Percentiles rank a stretch among this genome's conserved stretches.
Evolutionary conservation across 495 filamentous ascomycete genomes (phyloP).

Genomic region (Podospora comata): DNA sequence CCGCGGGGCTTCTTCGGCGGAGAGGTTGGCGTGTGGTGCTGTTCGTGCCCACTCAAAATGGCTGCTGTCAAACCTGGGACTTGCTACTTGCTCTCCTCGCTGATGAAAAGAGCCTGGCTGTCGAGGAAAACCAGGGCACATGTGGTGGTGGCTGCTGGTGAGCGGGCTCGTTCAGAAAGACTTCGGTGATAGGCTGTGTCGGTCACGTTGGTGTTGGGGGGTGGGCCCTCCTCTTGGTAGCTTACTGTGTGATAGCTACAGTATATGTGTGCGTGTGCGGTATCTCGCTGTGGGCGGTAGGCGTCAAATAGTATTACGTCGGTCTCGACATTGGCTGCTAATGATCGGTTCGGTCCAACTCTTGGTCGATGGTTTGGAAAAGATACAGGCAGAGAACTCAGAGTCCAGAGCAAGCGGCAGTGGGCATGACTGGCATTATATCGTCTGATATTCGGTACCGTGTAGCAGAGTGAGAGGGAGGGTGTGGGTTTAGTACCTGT

Average conservation of each 20-base stretch:
- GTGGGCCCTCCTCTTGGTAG: slow-evolving; percentile 30
- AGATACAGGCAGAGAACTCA: slow-evolving; percentile 34
- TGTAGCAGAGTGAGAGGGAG: slow-evolving; percentile 29
- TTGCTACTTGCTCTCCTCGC: slow-evolving; percentile 7
- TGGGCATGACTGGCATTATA: slow-evolving; percentile 47
- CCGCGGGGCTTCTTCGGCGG: slow-evolving; percentile 42
- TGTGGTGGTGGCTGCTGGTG: slow-evolving; percentile 28
- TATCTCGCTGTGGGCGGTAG: slow-evolving; percentile 10
- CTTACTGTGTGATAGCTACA: slow-evolving; percentile 35
- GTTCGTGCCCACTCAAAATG: slow-evolving; percentile 15
- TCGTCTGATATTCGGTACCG: slow-evolving; percentile 49
- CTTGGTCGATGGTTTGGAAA: slow-evolving; percentile 31
- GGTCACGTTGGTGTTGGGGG: slow-evolving; percentile 11
- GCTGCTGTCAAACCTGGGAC: slow-evolving; percentile 12
- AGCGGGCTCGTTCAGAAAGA: slow-evolving; percentile 25
- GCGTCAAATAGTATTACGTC: not conserved
- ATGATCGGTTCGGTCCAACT: slow-evolving; percentile 18
- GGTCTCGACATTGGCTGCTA: not conserved
- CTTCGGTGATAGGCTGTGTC: slow-evolving; percentile 27
- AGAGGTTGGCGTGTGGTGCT: slow-evolving; percentile 16
- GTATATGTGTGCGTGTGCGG: slow-evolving; percentile 14
- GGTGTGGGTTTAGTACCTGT: slow-evolving; percentile 43
- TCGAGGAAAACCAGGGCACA: slow-evolving; percentile 35
- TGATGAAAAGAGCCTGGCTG: slow-evolving; percentile 22
- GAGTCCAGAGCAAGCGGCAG: slow-evolving; percentile 31